Percentiles rank a stretch among this genome's conserved stretches.
Evolutionary conservation across 2,329 filamentous ascomycete genomes (phyloP).

Genomic region (Sphaerostilbella broomeana): DNA sequence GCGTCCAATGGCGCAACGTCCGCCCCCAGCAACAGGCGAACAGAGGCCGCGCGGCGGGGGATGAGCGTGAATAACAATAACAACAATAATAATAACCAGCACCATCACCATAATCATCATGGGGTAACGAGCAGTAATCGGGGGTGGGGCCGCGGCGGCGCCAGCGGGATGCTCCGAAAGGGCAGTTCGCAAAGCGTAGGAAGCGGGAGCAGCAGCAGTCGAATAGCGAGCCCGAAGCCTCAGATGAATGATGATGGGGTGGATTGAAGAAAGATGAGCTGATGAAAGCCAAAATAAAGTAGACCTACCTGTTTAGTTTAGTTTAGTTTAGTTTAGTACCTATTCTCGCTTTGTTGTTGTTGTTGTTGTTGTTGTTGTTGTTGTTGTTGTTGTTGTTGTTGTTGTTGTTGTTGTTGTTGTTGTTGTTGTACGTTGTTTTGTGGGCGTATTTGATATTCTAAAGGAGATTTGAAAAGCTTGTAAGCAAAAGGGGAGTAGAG

Average conservation of each 20-base stretch:
- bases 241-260: slow-evolving; percentile 27
- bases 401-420: not conserved
- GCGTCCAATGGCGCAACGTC: not conserved
- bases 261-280: slow-evolving; percentile 25
- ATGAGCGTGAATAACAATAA: no score
- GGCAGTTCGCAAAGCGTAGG: slow-evolving; percentile 22
- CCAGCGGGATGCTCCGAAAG: slow-evolving; percentile 37
- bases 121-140: slow-evolving; percentile 33
- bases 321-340: not conserved
- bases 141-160: slow-evolving; percentile 34
- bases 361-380: not conserved
- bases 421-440: slow-evolving; percentile 1
- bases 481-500: no score
- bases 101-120: no score
- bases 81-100: no score
- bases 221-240: slow-evolving; percentile 16
- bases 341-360: not conserved
- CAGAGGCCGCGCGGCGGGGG: slow-evolving; percentile 38
- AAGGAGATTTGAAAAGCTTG: no score
- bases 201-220: slow-evolving; percentile 13
- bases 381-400: not conserved
- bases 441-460: not conserved
- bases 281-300: no score
- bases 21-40: slow-evolving; percentile 1
- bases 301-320: no score